Evolutionary conservation across 352 stramenopile genomes (phyloP).

Genomic region (Phytophthora meadii): DNA sequence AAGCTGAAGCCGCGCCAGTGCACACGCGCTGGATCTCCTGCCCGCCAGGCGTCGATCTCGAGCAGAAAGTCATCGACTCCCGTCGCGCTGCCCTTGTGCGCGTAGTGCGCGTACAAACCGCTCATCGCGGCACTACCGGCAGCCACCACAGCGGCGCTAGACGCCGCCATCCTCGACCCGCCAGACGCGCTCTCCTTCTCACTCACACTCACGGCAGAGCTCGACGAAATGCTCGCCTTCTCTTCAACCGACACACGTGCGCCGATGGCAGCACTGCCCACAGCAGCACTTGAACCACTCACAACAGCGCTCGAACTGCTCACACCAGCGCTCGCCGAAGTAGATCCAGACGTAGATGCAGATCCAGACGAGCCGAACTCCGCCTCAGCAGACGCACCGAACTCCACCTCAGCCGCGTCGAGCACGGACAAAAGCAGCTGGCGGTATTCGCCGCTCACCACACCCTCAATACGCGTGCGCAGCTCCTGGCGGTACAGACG

Average conservation of each 20-base stretch:
- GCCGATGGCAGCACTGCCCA: background rate
- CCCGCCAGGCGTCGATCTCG: constrained; percentile 51
- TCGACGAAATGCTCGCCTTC: background rate
- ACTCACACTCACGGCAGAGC: constrained; percentile 1
- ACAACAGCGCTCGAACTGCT: constrained; percentile 8
- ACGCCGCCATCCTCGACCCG: constrained; percentile 7
- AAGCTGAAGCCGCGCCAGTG: constrained; percentile 10
- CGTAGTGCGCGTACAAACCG: constrained; percentile 15
- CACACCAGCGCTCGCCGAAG: constrained; percentile 4
- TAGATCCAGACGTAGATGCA: constrained; percentile 3
- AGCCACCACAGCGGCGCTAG: constrained; percentile 2
- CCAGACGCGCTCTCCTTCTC: constrained; percentile 5
- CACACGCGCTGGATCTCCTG: constrained; percentile 53
- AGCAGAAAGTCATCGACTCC: constrained; percentile 39
- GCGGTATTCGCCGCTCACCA: constrained; percentile 36
- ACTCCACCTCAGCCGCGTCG: constrained; percentile 29
- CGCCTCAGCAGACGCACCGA: constrained; percentile 11
- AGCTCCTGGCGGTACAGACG: constrained; percentile 60
- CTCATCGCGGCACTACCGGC: constrained; percentile 3
- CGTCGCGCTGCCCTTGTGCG: constrained; percentile 11
- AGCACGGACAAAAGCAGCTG: constrained; percentile 29
- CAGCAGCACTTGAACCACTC: background rate
- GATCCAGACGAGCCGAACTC: background rate
- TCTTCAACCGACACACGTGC: background rate
- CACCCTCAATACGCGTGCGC: constrained; percentile 24